phyloP scores from a whole-genome alignment of 2,329 filamentous ascomycete species.

The Xylaria sp. region DNA sequence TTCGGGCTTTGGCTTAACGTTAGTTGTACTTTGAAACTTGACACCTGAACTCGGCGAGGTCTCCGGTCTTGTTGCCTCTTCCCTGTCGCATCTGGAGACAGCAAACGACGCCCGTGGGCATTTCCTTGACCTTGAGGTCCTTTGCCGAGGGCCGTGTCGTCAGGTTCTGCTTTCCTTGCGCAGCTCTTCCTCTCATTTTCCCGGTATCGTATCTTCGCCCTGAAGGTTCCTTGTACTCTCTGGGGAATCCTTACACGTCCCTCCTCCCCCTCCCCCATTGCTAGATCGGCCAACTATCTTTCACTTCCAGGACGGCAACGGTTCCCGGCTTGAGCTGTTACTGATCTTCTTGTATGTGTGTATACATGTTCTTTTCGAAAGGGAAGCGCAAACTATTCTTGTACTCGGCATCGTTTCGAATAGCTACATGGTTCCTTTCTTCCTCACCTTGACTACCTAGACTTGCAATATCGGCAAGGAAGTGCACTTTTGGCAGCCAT shows the following conservation, averaged over 20 bases:
- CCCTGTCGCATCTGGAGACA: neutral
- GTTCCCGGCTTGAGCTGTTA: slow-evolving; percentile 23
- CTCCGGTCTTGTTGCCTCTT: neutral
- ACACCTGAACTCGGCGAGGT: neutral
- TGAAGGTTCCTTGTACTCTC: slow-evolving; percentile 24
- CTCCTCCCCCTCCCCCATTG: no score
- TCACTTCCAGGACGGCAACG: slow-evolving; percentile 13
- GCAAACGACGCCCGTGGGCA: neutral
- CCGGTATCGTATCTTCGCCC: neutral
- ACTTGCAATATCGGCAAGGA: slow-evolving; percentile 9
- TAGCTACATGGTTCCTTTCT: neutral
- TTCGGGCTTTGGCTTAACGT: neutral
- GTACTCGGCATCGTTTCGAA: slow-evolving; percentile 6
- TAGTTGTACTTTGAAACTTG: neutral
- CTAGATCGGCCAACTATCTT: slow-evolving; percentile 17
- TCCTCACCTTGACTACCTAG: slow-evolving; percentile 11
- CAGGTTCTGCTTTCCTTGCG: neutral
- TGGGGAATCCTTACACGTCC: slow-evolving; percentile 23
- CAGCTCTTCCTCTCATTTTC: neutral
- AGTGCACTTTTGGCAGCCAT: neutral
- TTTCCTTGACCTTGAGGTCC: no score
- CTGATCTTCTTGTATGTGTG: slow-evolving; percentile 1
- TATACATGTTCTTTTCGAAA: slow-evolving; percentile 4
- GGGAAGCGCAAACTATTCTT: slow-evolving; percentile 7
- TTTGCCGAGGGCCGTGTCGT: neutral